Conservation (phyloP, 1,139 yeast species). For the Geotrichum australiense region DNA sequence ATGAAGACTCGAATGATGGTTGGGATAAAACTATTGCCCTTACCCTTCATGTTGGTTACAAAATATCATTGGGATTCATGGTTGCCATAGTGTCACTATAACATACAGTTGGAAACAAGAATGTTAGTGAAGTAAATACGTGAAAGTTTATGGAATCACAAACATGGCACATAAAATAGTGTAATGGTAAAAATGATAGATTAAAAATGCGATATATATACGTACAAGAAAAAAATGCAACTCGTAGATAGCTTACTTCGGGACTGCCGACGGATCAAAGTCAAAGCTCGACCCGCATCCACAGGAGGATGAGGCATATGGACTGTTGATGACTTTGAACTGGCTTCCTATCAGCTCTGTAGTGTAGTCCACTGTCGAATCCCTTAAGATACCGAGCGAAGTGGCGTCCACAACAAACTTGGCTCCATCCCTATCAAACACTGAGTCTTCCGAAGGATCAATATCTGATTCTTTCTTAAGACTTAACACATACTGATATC, state of each 20-base stretch:
- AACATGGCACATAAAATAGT: not conserved
- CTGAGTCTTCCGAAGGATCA: constrained; percentile 39
- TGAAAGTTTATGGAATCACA: no score
- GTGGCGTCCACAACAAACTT: constrained; percentile 71
- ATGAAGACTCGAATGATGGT: not conserved
- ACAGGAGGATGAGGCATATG: constrained; percentile 84
- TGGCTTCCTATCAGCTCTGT: constrained; percentile 93
- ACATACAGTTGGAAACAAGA: no score
- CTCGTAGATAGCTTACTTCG: constrained; percentile 3
- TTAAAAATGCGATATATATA: not conserved
- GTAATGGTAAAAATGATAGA: not conserved
- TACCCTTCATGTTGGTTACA: no score
- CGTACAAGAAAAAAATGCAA: not conserved
- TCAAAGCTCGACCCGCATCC: constrained; percentile 97
- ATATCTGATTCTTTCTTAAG: constrained; percentile 46
- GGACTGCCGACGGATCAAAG: constrained; percentile 52
- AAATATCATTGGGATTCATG: no score
- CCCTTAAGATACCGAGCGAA: constrained; percentile 74
- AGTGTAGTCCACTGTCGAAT: constrained; percentile 80
- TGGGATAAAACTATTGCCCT: not conserved
- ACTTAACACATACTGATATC: constrained; percentile 80
- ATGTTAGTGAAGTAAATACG: no score
- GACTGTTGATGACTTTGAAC: constrained; percentile 85
- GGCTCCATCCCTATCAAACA: constrained; percentile 66
- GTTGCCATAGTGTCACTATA: no score